Evolutionary conservation across 768 basidiomycete genomes (phyloP).

Genomic region (Amanita brunnescens): DNA sequence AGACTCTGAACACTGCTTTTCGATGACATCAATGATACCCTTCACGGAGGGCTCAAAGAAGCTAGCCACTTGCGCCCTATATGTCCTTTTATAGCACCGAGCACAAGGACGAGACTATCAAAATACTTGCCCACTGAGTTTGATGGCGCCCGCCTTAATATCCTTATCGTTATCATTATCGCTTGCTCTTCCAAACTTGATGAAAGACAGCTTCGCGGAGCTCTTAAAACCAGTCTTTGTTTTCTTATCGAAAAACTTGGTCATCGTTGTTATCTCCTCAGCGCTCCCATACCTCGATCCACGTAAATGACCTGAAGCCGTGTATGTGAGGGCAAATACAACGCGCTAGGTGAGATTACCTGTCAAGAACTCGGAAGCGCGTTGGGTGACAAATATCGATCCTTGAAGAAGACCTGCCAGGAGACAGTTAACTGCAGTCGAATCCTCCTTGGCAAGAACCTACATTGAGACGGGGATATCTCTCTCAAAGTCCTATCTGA

Average conservation of each 20-base stretch:
- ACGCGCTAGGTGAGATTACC: neutral
- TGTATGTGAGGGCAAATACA: neutral
- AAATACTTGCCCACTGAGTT: neutral
- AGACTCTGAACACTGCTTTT: neutral
- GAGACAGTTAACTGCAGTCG: constrained; percentile 21
- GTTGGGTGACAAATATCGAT: neutral
- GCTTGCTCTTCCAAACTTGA: constrained; percentile 35
- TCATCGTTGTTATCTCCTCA: constrained; percentile 25
- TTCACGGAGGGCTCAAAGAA: constrained; percentile 6
- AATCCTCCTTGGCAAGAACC: neutral
- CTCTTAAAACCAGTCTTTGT: constrained; percentile 34
- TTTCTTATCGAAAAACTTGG: constrained; percentile 35
- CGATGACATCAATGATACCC: neutral
- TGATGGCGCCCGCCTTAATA: constrained; percentile 34
- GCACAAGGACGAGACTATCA: neutral
- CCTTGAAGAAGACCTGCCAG: neutral
- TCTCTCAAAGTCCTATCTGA: neutral
- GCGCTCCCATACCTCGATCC: constrained; percentile 18
- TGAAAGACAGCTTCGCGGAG: constrained; percentile 29
- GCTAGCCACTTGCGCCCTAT: neutral
- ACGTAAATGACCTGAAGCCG: neutral
- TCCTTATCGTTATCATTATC: constrained; percentile 31
- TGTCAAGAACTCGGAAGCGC: neutral
- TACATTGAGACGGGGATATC: neutral
- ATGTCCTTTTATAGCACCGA: constrained; percentile 18